These are phyloP conservation scores for Pelargonium cotyledonis DNA, from an alignment of 441 rosid species.

Conservation along the genomic window DNA sequence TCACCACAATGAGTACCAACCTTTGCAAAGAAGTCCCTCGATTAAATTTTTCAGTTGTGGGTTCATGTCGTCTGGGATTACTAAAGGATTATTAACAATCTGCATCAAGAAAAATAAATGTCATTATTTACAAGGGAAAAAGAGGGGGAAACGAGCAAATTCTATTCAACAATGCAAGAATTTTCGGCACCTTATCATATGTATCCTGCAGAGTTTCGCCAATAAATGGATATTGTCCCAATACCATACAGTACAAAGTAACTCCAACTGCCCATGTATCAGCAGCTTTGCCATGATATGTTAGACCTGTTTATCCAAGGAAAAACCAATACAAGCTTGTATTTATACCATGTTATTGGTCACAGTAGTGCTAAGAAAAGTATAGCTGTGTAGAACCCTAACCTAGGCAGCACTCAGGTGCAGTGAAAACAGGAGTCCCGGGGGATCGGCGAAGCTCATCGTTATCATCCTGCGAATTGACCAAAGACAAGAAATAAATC, in stretches of 20 bases:
- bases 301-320: slow-evolving; percentile 47
- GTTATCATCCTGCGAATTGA: slow-evolving; percentile 58
- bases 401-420: slow-evolving; percentile 98
- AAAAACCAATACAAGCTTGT: slow-evolving; percentile 3
- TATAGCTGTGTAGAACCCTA: slow-evolving; percentile 15
- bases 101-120: slow-evolving; percentile 22
- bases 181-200: slow-evolving; percentile 69
- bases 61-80: slow-evolving; percentile 58
- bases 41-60: slow-evolving; percentile 58
- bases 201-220: slow-evolving; percentile 91
- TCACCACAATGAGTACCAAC: slow-evolving; percentile 28
- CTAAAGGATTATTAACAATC: slow-evolving; percentile 73
- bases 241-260: slow-evolving; percentile 77
- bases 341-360: slow-evolving; percentile 7
- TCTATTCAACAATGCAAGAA: not conserved
- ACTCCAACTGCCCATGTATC: slow-evolving; percentile 98
- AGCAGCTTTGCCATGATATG: slow-evolving; percentile 78
- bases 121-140: not conserved
- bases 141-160: not conserved
- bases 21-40: slow-evolving; percentile 88
- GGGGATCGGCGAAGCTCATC: slow-evolving; percentile 97
- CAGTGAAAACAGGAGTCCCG: slow-evolving; percentile 98
- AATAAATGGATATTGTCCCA: slow-evolving; percentile 79
- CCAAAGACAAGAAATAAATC: not conserved
- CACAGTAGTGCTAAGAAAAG: not conserved